Evolutionary conservation across 2,329 filamentous ascomycete species (phyloP).

Genomic region (Sarocladiaceae sp.): DNA sequence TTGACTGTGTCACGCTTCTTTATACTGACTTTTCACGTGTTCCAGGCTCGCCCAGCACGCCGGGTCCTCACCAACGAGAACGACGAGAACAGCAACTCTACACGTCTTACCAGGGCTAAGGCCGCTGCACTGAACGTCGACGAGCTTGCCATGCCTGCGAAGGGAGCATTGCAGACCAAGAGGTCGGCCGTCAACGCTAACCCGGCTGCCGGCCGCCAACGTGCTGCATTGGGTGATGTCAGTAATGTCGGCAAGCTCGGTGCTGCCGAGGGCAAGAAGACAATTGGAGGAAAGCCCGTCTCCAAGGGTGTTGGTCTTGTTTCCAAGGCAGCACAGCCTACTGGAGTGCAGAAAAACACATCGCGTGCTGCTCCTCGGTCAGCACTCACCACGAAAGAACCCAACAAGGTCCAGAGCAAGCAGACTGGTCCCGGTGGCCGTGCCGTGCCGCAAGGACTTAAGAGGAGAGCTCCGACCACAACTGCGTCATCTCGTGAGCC

Average conservation of each 20-base stretch:
- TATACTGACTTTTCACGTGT: constrained; percentile 8
- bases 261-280: constrained; percentile 70
- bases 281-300: constrained; percentile 33
- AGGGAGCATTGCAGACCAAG: constrained; percentile 67
- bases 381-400: constrained; percentile 61
- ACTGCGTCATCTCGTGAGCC: constrained; percentile 45
- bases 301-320: constrained; percentile 59
- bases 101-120: constrained; percentile 90
- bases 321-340: constrained; percentile 76
- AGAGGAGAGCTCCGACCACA: constrained; percentile 60
- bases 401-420: constrained; percentile 68
- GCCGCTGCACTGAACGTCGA: constrained; percentile 69
- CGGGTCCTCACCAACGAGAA: constrained; percentile 86
- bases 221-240: constrained; percentile 84
- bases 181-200: constrained; percentile 52
- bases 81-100: constrained; percentile 79
- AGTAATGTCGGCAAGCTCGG: constrained; percentile 90
- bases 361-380: constrained; percentile 57
- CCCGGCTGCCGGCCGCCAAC: constrained; percentile 58
- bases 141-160: constrained; percentile 51
- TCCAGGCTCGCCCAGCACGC: constrained; percentile 65
- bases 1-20: constrained; percentile 18
- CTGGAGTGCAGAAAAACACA: constrained; percentile 70
- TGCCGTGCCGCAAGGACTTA: constrained; percentile 41
- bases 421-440: constrained; percentile 65